phyloP scores from a whole-genome alignment of 2,329 filamentous ascomycete species.

The Penicillium sp. region DNA sequence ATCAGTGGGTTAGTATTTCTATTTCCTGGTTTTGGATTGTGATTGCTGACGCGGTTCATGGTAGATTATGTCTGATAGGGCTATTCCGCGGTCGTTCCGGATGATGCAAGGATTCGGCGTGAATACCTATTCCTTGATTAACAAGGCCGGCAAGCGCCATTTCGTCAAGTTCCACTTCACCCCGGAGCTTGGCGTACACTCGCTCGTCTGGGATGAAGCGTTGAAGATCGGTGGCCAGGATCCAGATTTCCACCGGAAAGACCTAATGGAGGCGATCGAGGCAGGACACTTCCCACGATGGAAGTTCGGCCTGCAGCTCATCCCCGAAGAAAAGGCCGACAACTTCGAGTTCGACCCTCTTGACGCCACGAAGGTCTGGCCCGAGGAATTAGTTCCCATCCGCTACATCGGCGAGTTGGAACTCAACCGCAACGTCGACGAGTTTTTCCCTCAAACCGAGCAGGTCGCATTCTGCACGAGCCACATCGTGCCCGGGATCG shows the following conservation, averaged over 20 bases:
- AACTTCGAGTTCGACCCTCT: constrained; percentile 84
- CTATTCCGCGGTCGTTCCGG: constrained; percentile 35
- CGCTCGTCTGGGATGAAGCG: constrained; percentile 61
- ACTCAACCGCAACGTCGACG: constrained; percentile 75
- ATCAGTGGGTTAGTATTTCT: constrained; percentile 28
- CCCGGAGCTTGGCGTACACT: constrained; percentile 36
- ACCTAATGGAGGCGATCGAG: constrained; percentile 71
- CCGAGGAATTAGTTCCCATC: constrained; percentile 71
- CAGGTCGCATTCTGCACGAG: constrained; percentile 80
- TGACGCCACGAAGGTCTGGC: constrained; percentile 84
- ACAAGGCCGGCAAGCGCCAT: constrained; percentile 33
- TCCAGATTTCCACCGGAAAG: constrained; percentile 78
- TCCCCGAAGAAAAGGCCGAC: constrained; percentile 68
- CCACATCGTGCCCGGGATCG: constrained; percentile 75
- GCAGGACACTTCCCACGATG: constrained; percentile 69
- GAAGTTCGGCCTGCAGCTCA: constrained; percentile 78
- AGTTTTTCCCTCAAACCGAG: constrained; percentile 80
- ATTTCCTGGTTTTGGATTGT: neutral
- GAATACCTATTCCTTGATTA: constrained; percentile 36
- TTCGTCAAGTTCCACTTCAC: constrained; percentile 39
- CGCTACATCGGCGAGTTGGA: constrained; percentile 76
- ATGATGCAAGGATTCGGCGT: constrained; percentile 42
- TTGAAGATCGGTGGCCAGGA: constrained; percentile 72
- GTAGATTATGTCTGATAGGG: constrained; percentile 37
- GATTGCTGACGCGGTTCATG: neutral